Base-by-base conservation (phyloP, 306 rosid species). In the Betula pendula region DNA sequence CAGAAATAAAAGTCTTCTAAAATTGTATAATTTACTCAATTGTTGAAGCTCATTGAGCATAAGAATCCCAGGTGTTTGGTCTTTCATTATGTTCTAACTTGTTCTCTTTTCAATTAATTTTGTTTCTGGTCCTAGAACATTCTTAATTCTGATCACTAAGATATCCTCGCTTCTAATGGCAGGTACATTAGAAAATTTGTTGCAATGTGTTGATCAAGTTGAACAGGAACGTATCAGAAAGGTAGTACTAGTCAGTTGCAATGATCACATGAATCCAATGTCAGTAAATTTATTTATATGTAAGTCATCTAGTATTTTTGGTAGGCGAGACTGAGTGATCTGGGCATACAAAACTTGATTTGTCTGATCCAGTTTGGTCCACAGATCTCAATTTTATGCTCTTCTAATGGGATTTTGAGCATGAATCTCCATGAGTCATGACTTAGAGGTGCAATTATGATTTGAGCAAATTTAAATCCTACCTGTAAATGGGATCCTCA, bases 131-230 rank as follows among this genome's bases (percentile, higher is more conserved):
- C 58, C 60, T 66, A 38, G 35, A 75, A 68, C 42, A 35, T 8
- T 67, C 43, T 65, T 56, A 11, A 47, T 49, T 42, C 35, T 67
- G 65, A 75, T 52, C 40, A 56, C 53, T 60, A 50, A 69, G 77
- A 48, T 58, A 59, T 77, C 67, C 74, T 77, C 52, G 59, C 45
- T 70, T 80, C 35, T 74, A 60, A 84, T 68, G 49, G 49, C 87
- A 90, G 97, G 93, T 78, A 80, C 97, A 20, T 78, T 95, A 84
- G 98, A 95, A 81, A 92, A 82, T 84, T 77, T 95, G 85, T 82
- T 95, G 88, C 88, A 81, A 74, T 85, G 87, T 77, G 91, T 90
- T 14, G 96, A 95, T 83, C 93, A 95, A 84, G 77, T 92, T 20
- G 82, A 82, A 78, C 92, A 90, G 85, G 97, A 77, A n/a, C 97